Base-by-base conservation (phyloP, 805 yeast species). In the Scheffersomyces ergatensis region DNA sequence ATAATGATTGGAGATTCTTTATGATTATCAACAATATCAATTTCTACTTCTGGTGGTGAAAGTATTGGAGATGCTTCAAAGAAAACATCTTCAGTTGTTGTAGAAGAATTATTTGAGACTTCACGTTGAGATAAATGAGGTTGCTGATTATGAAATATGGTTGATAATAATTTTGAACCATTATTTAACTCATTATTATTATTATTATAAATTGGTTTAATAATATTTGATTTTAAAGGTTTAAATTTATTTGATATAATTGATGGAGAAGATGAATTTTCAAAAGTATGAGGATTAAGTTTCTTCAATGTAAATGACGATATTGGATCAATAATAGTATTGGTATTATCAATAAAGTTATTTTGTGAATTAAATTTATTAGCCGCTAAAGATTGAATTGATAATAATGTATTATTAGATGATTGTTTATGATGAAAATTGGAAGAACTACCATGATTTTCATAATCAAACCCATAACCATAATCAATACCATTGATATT, bases 41-140 rank as follows among this genome's bases (percentile, higher is more conserved):
- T 14, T 5, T 30, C 16, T 15, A 15, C 8, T 6, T 4, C 5
- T 5, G 11, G 8, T 18, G 18, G 19, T 17, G 23, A 15, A 15
- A 39, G 20, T 6, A 38, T 33, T 6, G 39, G 39, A 4, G 40
- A 37, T 3, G 43, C 43, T 37, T 43, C 46, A 37, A 15, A 37
- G 27, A 40, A 40, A 15, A 39, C 17, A 21, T 32, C 44, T 13
- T 42, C 45, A 24, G 30, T 39, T 6, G 20, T 17, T 6, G 20
- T 17, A 4, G 46, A 34, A 15, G 33, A 21, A 14, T 29, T 6
- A 15, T 29, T 29, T 14, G 32, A 29, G 4, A 13, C 29, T 11
- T 8, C n/a, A 5, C 29, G 5, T 26, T 26, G 12, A 26, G 8
- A 9, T 21, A 21, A 21, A 21, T 21, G n/a, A n/a, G n/a, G n/a